Evolutionary conservation across 2,329 filamentous ascomycete species (phyloP).

Genomic region (Diaporthe velutina): DNA sequence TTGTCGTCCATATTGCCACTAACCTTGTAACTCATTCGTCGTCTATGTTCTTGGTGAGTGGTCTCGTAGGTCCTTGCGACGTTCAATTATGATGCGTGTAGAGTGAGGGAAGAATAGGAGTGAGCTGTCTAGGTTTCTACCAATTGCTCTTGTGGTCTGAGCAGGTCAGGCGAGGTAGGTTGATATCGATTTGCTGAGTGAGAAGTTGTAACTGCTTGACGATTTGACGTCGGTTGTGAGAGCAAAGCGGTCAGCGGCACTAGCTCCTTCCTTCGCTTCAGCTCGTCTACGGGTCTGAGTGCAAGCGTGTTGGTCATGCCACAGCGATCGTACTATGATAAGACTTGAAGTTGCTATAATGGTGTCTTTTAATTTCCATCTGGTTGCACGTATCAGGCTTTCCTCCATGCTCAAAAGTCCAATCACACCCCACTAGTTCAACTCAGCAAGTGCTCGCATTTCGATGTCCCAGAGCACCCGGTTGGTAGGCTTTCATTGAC

Average conservation of each 20-base stretch:
- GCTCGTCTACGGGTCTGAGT: neutral
- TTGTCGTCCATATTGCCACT: slow-evolving; percentile 9
- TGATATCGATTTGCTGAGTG: neutral
- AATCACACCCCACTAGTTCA: too few relatives aligned
- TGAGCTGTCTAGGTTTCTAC: neutral
- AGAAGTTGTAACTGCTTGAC: neutral
- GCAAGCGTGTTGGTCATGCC: neutral
- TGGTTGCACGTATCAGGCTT: neutral
- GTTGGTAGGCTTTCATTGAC: too few relatives aligned
- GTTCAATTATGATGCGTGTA: neutral
- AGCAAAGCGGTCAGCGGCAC: neutral
- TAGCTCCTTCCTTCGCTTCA: neutral
- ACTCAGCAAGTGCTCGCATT: too few relatives aligned
- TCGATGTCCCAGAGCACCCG: too few relatives aligned
- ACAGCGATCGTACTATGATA: neutral
- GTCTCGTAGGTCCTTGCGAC: neutral
- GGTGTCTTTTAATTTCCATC: neutral
- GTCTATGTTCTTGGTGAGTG: neutral
- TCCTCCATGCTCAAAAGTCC: neutral
- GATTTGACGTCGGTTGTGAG: neutral
- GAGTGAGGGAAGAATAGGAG: neutral
- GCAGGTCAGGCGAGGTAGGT: neutral
- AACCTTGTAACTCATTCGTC: neutral
- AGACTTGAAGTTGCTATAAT: neutral
- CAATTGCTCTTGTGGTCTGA: neutral